Conservation (phyloP, 2,329 filamentous ascomycete species). For the Alternaria postmessia region DNA sequence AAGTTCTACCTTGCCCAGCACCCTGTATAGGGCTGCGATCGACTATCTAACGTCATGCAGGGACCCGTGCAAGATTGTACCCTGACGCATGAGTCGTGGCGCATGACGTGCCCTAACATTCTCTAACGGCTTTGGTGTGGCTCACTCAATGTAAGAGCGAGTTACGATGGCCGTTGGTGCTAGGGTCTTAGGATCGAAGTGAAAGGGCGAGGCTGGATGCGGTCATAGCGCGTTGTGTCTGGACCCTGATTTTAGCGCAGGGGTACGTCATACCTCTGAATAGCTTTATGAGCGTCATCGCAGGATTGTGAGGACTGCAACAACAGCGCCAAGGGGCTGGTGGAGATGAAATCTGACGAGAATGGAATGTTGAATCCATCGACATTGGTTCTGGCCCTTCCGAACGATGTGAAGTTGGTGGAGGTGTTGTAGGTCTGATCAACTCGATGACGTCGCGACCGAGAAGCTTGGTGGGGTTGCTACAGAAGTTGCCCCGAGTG, state of each 20-base stretch:
- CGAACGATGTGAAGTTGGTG: neutral
- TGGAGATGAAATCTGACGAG: neutral
- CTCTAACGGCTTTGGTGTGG: conserved; percentile 15
- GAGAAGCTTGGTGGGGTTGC: neutral
- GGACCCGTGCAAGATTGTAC: conserved; percentile 17
- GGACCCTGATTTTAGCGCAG: conserved; percentile 13
- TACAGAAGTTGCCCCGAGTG: neutral
- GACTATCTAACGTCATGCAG: conserved; percentile 38
- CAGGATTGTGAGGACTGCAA: conserved; percentile 1
- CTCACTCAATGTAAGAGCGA: conserved; percentile 19
- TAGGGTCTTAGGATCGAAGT: conserved; percentile 16
- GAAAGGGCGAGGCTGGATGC: conserved; percentile 13
- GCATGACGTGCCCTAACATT: conserved; percentile 24
- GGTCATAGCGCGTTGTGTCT: conserved; percentile 18
- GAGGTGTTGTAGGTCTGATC: neutral
- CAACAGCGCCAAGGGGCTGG: neutral
- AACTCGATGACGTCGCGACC: neutral
- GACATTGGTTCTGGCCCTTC: neutral
- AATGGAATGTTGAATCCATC: neutral
- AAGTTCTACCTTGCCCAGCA: conserved; percentile 26
- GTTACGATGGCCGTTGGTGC: conserved; percentile 20
- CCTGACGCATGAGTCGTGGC: conserved; percentile 19
- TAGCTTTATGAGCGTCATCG: conserved; percentile 25
- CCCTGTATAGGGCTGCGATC: conserved; percentile 19
- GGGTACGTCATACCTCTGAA: conserved; percentile 31